Base-by-base conservation (phyloP, 164 flowering plant genomes). In the Vitis rotundifolia region DNA sequence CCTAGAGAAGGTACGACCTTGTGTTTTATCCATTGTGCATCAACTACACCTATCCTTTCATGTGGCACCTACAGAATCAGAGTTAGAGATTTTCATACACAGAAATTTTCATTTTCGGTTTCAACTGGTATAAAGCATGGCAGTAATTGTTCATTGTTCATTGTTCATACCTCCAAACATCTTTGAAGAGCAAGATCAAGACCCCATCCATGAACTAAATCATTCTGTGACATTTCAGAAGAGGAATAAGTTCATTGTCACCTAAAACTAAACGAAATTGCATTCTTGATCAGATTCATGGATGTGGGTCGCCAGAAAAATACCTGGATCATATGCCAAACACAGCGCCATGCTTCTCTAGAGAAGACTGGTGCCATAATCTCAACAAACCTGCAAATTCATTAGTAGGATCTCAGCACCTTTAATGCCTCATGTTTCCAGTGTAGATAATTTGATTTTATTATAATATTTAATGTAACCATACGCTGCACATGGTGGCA, bases 281-380 rank as follows among this genome's bases (percentile, higher is more conserved):
- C 44, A 37, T 37, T 37, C 44, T 37, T 37, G 44, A 37, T 37
- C 44, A 37, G 44, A 37, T 37, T 37, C 44, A 37, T 37, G 44
- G 5, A 37, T 37, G 44, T 22, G 44, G 5, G 7, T 37, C 44
- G 1, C 5, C 44, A 37, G 7, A 5, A 37, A 37, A 3, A 37
- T 59, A 76, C 78, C 78, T 76, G 78, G 56, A 76, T 67, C 78
- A 76, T 71, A 59, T 71, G 71, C 78, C 78, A 76, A 0, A 71
- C 78, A 63, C 78, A 76, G 11, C 68, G 67, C 78, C 78, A 76
- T 29, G 78, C 53, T 9, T 67, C 69, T 63, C 68, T 53, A 11
- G 78, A 71, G 64, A 76, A 76, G 48, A 76, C 79, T 28, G 79
- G 79, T n/a, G 75, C 79, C 79, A 76, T 76, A 50, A 76, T 76